Conservation (phyloP, 768 basidiomycete species). For the Termitomyces sp. region DNA sequence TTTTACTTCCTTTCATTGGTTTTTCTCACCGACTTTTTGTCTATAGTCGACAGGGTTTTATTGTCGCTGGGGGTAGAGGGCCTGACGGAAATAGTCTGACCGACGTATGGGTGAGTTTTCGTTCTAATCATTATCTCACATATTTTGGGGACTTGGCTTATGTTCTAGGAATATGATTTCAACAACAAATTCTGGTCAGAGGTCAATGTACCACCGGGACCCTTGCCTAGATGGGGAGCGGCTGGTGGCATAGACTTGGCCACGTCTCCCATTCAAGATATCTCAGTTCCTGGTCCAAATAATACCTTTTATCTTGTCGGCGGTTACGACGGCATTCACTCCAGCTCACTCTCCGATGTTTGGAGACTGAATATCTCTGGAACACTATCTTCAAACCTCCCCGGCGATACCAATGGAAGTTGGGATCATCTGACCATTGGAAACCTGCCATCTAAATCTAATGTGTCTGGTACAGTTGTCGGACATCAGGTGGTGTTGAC, state of each 20-base stretch:
- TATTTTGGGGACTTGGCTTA: not conserved
- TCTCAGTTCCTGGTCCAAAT: conserved; percentile 46
- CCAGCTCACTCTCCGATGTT: conserved; percentile 53
- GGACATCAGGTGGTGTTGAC: conserved; percentile 44
- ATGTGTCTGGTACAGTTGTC: conserved; percentile 57
- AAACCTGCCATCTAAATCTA: conserved; percentile 32
- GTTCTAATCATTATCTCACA: not conserved
- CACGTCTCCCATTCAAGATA: conserved; percentile 34
- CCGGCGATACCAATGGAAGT: conserved; percentile 40
- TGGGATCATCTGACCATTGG: conserved; percentile 51
- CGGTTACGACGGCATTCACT: conserved; percentile 46
- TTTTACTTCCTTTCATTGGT: not conserved
- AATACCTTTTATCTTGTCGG: conserved; percentile 73
- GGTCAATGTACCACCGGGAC: conserved; percentile 47
- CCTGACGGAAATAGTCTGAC: conserved; percentile 45
- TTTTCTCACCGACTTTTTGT: conserved; percentile 12
- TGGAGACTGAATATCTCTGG: conserved; percentile 71
- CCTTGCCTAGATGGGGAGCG: conserved; percentile 64
- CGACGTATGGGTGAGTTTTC: conserved; percentile 65
- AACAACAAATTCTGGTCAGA: conserved; percentile 71
- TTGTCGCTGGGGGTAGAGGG: conserved; percentile 69
- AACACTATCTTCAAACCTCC: conserved; percentile 64
- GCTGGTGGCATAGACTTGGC: conserved; percentile 69
- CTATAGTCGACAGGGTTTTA: conserved; percentile 63
- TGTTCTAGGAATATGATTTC: conserved; percentile 69